Evolutionary conservation across 2,329 filamentous ascomycete species (phyloP), one percentile per base, ranked within the genome.

Genomic region (Cercospora sesami): DNA sequence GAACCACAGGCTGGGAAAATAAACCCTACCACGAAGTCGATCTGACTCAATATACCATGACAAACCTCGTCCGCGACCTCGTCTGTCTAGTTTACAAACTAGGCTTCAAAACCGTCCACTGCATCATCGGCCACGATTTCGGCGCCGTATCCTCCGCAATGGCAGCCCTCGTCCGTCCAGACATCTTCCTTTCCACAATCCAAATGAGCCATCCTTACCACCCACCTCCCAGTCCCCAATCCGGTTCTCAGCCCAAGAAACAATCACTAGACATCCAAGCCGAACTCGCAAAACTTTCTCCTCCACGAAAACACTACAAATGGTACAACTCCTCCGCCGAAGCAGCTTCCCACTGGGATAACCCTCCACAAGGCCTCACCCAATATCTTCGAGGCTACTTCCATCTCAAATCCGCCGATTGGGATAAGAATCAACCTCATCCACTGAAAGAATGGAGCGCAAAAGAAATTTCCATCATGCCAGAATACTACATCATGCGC

Each of bases 281-380:
- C 21, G 84, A 85, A 3, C 83, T 91, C 1, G 84, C 84, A 0
- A 79, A 80, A 48, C 81, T 89, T 1, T 76, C 81, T 1, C 82
- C 85, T n/a, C 87, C 88, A 0, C 75, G 86, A 8, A 91, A 91
- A 75, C 89, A 91, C 75, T 91, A 91, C 81, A 89, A 90, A 77
- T 89, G 85, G 85, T 90, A 88, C 77, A 89, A 88, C 72, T 85
- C 86, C 2, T 84, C 82, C 2, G 60, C 81, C 0, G 68, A 75
- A 1, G 86, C 86, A 0, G 81, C 81, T 0, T 36, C 68, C 2
- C 81, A 86, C 33, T 86, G 85, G 84, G 75, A 79, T 23, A 73
- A 80, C 30, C 82, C 84, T 0, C 73, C 79, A 0, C 83, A 86
- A 67, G 85, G 86, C 2, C 80, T 91, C 12, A 81, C 84, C n/a